These are phyloP conservation scores for Salvia hispanica DNA, from an alignment of 257 asterid species.

Conservation along the genomic window DNA sequence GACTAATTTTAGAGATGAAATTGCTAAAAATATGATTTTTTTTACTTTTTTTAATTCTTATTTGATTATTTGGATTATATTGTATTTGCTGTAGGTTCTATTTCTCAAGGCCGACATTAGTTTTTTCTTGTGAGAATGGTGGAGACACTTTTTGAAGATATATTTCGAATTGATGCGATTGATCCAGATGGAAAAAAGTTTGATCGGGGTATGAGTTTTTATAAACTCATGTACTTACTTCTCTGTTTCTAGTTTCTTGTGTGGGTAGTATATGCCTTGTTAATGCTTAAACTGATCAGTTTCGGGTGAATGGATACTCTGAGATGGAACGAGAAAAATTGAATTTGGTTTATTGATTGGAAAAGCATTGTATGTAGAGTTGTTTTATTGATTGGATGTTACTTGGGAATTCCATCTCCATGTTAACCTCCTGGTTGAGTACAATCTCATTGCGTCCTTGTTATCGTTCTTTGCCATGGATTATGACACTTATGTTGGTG, in stretches of 20 bases:
- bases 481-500: slow-evolving; percentile 7
- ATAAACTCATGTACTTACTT: no score
- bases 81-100: slow-evolving; percentile 10
- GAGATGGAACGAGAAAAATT: no score
- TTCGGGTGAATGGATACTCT: no score
- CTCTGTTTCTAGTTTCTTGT: no score
- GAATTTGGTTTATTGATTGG: no score
- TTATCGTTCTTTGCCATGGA: background rate
- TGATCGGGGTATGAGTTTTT: slow-evolving; percentile 53
- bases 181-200: slow-evolving; percentile 90
- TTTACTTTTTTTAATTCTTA: background rate
- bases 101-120: no score
- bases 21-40: background rate
- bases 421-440: background rate
- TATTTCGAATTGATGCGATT: slow-evolving; percentile 57
- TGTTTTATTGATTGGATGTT: background rate
- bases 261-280: no score
- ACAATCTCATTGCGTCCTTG: background rate
- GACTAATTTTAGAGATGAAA: background rate
- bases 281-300: no score
- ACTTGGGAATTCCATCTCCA: background rate
- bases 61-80: background rate
- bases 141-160: slow-evolving; percentile 81
- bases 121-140: slow-evolving; percentile 52
- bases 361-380: background rate